These are phyloP conservation scores for Emmonsiellopsis sp. DNA, from an alignment of 2,329 filamentous ascomycete genomes.

Conservation along the genomic window DNA sequence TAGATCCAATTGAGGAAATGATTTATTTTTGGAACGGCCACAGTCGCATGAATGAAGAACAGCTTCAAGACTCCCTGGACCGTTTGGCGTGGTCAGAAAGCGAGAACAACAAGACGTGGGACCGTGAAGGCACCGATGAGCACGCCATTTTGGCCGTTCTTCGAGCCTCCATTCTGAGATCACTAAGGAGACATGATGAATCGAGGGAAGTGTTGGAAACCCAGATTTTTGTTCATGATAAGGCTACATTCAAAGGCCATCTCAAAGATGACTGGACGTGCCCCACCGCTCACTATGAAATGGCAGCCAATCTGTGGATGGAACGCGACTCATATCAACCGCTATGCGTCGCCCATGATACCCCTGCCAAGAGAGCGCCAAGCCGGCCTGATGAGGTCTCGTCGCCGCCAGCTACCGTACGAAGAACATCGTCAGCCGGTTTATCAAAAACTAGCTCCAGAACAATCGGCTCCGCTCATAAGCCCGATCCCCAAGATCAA, in stretches of 20 bases:
- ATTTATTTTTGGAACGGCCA: slow-evolving; percentile 86
- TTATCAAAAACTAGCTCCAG: slow-evolving; percentile 9
- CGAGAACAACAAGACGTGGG: slow-evolving; percentile 39
- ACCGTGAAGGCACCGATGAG: slow-evolving; percentile 47
- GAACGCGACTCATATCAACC: slow-evolving; percentile 40
- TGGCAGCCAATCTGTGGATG: slow-evolving; percentile 71
- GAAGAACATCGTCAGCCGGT: neutral
- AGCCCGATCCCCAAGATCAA: slow-evolving; percentile 17
- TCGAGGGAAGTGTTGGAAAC: slow-evolving; percentile 55
- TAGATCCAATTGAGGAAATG: slow-evolving; percentile 81
- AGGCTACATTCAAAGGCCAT: slow-evolving; percentile 41
- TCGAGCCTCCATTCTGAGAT: slow-evolving; percentile 55
- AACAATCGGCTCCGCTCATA: slow-evolving; percentile 8
- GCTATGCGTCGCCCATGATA: neutral
- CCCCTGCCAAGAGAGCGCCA: neutral
- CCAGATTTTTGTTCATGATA: slow-evolving; percentile 53
- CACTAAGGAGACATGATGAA: slow-evolving; percentile 52
- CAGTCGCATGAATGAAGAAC: slow-evolving; percentile 61
- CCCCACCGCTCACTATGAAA: slow-evolving; percentile 77
- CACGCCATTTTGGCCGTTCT: slow-evolving; percentile 58
- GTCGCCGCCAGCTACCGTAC: neutral
- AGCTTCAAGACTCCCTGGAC: slow-evolving; percentile 54
- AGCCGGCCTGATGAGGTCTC: neutral
- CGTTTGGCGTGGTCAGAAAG: slow-evolving; percentile 60
- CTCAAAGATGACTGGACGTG: slow-evolving; percentile 50